Percentiles rank a stretch among this genome's conserved stretches.
Conservation (phyloP, 306 rosid genomes). For the Sechiopsis laciniata region DNA sequence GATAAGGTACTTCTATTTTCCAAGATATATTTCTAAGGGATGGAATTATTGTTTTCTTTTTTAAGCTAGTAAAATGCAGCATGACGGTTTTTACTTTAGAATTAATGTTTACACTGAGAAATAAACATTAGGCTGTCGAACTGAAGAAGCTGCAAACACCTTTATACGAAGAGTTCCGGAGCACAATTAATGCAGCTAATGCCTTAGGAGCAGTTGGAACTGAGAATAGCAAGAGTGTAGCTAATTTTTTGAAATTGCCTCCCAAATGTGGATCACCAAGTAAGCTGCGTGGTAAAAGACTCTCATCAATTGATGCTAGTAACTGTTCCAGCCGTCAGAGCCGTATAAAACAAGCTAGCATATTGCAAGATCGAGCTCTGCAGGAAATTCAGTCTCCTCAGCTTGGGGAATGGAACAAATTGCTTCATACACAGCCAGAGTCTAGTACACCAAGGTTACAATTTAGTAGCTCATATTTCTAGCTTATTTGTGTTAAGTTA, state of each 20-base stretch:
- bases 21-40: background rate
- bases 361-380: conserved; percentile 45
- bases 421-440: conserved; percentile 38
- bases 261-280: conserved; percentile 59
- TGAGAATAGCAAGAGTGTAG: conserved; percentile 36
- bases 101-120: conserved; percentile 14
- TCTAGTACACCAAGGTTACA: conserved; percentile 49
- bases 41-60: conserved; percentile 12
- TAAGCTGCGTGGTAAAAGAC: conserved; percentile 46
- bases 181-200: conserved; percentile 49
- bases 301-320: conserved; percentile 40
- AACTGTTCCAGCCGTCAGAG: conserved; percentile 41
- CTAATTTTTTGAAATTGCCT: conserved; percentile 38
- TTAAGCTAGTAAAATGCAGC: conserved; percentile 13
- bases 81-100: background rate
- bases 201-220: conserved; percentile 33
- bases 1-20: conserved; percentile 51
- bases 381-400: conserved; percentile 76
- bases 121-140: conserved; percentile 57
- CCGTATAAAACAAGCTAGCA: conserved; percentile 35
- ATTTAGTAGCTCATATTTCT: background rate
- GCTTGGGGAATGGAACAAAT: conserved; percentile 49
- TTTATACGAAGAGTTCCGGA: conserved; percentile 69
- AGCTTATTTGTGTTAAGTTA: conserved; percentile 9
- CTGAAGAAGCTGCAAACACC: conserved; percentile 82